phyloP scores from a whole-genome alignment of 352 stramenopile species.

The Globisporangium cylindrosporum region DNA sequence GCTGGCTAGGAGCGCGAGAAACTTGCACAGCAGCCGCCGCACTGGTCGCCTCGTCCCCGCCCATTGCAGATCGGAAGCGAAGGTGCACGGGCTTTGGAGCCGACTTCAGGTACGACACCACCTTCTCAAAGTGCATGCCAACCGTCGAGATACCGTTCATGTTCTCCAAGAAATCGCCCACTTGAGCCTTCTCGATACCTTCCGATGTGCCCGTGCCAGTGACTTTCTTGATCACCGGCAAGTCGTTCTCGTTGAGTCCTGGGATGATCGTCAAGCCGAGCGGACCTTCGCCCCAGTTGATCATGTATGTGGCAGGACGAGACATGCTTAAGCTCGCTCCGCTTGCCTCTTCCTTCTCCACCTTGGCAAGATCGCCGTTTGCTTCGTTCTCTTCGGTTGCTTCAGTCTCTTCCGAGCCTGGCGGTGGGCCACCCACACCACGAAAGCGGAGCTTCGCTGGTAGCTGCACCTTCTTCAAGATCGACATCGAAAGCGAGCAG shows the following conservation, averaged over 20 bases:
- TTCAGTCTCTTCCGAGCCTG: constrained; percentile 27
- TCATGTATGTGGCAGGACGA: constrained; percentile 59
- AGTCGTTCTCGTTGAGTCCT: constrained; percentile 66
- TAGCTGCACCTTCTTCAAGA: constrained; percentile 86
- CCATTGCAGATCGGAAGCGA: constrained; percentile 49
- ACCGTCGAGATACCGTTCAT: constrained; percentile 75
- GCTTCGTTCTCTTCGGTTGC: constrained; percentile 15
- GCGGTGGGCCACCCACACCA: constrained; percentile 62
- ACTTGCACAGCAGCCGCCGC: constrained; percentile 23
- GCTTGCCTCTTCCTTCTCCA: constrained; percentile 26
- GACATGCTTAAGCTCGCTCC: constrained; percentile 43
- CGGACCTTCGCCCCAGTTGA: constrained; percentile 81
- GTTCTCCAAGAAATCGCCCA: constrained; percentile 77
- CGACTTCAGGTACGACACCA: constrained; percentile 81
- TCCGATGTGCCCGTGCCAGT: constrained; percentile 76
- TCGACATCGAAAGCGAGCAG: constrained; percentile 86
- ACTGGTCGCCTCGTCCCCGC: constrained; percentile 28
- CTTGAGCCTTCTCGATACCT: constrained; percentile 79
- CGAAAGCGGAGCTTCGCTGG: constrained; percentile 83
- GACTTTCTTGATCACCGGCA: constrained; percentile 87
- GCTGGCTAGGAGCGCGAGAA: constrained; percentile 12
- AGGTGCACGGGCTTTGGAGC: constrained; percentile 75
- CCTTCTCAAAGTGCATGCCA: constrained; percentile 77
- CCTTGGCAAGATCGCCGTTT: constrained; percentile 21
- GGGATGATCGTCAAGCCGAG: constrained; percentile 85